phyloP scores from a whole-genome alignment of 2,329 filamentous ascomycete species.

The Beauveria scarabaeidicola region DNA sequence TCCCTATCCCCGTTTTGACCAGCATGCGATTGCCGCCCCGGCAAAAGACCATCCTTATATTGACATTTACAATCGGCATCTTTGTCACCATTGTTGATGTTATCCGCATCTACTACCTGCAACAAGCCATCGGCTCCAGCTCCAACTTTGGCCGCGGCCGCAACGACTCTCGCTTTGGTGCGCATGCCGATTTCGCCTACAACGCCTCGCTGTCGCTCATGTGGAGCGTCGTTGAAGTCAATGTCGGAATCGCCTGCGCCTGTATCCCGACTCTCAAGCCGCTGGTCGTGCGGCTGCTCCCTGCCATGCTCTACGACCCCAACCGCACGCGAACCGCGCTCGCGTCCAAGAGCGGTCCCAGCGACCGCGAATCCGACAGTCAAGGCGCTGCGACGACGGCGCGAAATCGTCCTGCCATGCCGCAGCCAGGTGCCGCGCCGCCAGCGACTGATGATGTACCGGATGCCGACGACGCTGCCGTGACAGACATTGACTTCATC shows the following conservation, averaged over 20 bases:
- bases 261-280: conserved; percentile 92
- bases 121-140: conserved; percentile 52
- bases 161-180: conserved; percentile 38
- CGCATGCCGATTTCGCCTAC: conserved; percentile 50
- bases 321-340: conserved; percentile 30
- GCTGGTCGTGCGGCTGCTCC: conserved; percentile 59
- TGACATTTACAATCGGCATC: conserved; percentile 79
- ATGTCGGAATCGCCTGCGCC: conserved; percentile 80
- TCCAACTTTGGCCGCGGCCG: conserved; percentile 28
- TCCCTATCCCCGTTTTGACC: conserved; percentile 83
- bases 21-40: conserved; percentile 75
- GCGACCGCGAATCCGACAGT: conserved; percentile 20
- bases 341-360: conserved; percentile 20
- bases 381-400: not conserved
- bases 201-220: conserved; percentile 80
- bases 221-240: conserved; percentile 92
- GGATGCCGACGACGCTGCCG: conserved; percentile 19
- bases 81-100: conserved; percentile 87
- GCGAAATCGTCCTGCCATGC: not conserved
- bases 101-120: conserved; percentile 80
- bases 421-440: not conserved
- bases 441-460: conserved; percentile 11
- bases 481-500: conserved; percentile 37
- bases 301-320: conserved; percentile 46
- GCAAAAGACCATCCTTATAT: conserved; percentile 78